Evolutionary conservation across 2,329 filamentous ascomycete genomes (phyloP), one percentile per base, ranked within the genome.

Genomic region (Coniochaeta ligniaria): DNA sequence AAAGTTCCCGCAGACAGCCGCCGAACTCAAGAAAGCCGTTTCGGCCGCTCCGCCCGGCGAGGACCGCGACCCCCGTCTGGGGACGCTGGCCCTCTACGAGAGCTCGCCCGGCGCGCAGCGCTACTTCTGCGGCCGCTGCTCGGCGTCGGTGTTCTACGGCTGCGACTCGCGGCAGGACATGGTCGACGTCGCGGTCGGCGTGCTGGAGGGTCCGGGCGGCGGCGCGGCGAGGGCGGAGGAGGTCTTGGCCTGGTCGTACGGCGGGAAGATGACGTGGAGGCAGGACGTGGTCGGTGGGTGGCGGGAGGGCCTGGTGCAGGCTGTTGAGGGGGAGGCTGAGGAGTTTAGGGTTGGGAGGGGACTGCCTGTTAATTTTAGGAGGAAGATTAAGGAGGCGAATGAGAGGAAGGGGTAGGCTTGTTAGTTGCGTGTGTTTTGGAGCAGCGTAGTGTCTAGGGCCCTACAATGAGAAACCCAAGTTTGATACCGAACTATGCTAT

Each of bases 71-170:
- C 61, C 72, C 0, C 69, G 72, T 6, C 61, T 78, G 12, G 79
- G 78, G 0, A 81, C 77, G 0, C 69, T 83, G 5, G 65, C 70
- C 0, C 73, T 74, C 31, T 80, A 78, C 63, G 64, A 66, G 9
- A 81, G 78, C 56, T 80, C 78, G 0, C 67, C 74, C 0, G 74
- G 72, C 16, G 76, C 80, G 0, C 73, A 79, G 60, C 69, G 80
- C 1, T 82, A 80, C 61, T 82, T 78, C 62, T 83, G 80, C 67
- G 73, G 73, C 0, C 70, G 63, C 1, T 83, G 80, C 67, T 79
- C 78, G 0, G 79, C 80, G 0, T 69, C 64, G 12, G 70, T 81
- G 0, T 81, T 83, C 60, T 83, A 79, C 60, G 72, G 75, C 0
- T 66, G 66, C 0, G 74, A 78, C 17, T 66, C 71, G 4, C 68